Evolutionary conservation across 2,329 filamentous ascomycete species (phyloP), one percentile per base, ranked within the genome.

Genomic region (Lasiodiplodia sp.): DNA sequence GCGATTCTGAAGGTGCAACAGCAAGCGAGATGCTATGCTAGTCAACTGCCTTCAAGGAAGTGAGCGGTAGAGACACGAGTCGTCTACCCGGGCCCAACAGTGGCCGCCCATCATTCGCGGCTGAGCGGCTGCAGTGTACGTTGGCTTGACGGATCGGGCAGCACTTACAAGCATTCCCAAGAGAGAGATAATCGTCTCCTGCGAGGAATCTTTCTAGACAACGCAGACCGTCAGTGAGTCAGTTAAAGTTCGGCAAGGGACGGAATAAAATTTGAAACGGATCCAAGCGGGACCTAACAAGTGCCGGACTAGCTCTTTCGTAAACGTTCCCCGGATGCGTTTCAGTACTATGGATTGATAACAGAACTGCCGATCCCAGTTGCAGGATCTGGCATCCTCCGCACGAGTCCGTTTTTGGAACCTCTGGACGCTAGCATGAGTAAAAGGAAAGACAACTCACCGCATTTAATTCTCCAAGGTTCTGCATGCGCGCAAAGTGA

Each of bases 101-200:
- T 57, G 51, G 14, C 64, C 34, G 40, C 38, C 44, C 31, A 40
- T 34, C 37, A 14, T 16, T 34, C 31, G 14, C 34, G 14, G 49
- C 47, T 14, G 34, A 47, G 55, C 18, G 47, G n/a, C 37, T 31
- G 23, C 60, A 68, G 52, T 37, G 57, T 14, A 38, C 6, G 44
- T 18, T 18, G 25, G 34, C 21, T 44, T 16, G n/a, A 51, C 34
- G 4, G 18, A 16, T 38, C n/a, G 25, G 31, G 31, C 47, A 38
- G 44, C 49, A 76, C 83, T 77, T 79, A 87, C 86, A 64, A 97
- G 85, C 87, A 98, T 94, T 2, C 96, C 96, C 40, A 97, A 71
- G 31, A 98, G 84, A 2, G 93, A 95, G 68, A 99, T 92, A 23
- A 97, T 89, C 0, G 95, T 98, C 81, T 98, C 96, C 81, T 98